phyloP scores from a whole-genome alignment of 257 asterid species.

The Solanum chiquidenum region DNA sequence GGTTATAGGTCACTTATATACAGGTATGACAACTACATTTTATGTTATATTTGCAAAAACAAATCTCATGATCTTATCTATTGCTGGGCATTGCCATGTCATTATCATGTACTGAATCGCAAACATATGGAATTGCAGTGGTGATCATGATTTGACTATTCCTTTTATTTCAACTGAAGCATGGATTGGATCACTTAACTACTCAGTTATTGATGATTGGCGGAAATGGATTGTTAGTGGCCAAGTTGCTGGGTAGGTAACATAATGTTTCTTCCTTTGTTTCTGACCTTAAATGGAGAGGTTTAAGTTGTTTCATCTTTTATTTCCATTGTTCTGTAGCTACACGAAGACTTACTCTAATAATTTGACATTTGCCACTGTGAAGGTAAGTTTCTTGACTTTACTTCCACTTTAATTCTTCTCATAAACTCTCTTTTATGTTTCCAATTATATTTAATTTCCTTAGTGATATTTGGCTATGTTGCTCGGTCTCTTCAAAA shows the following conservation, averaged over 20 bases:
- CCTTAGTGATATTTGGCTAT: too few relatives aligned
- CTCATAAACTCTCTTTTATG: not conserved
- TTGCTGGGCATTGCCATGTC: not conserved
- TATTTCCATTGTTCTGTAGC: not conserved
- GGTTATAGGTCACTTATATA: not conserved
- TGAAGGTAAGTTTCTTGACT: not conserved
- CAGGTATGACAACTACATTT: not conserved
- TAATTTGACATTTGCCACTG: not conserved
- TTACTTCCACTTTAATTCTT: not conserved
- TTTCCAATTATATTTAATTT: not conserved
- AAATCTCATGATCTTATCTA: not conserved
- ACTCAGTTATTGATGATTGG: not conserved
- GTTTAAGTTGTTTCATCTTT: not conserved
- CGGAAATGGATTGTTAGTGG: not conserved
- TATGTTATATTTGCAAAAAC: not conserved
- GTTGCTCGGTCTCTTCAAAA: too few relatives aligned
- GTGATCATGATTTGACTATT: not conserved
- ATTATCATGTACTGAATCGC: not conserved
- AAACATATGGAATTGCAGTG: not conserved
- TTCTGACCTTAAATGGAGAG: not conserved
- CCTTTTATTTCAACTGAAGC: not conserved
- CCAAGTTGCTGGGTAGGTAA: not conserved
- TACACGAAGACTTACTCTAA: not conserved
- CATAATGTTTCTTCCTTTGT: not conserved
- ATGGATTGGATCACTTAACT: not conserved